Evolutionary conservation across 2,329 filamentous ascomycete genomes (phyloP), one percentile per base, ranked within the genome.

Genomic region (Diplodia scrobiculata): DNA sequence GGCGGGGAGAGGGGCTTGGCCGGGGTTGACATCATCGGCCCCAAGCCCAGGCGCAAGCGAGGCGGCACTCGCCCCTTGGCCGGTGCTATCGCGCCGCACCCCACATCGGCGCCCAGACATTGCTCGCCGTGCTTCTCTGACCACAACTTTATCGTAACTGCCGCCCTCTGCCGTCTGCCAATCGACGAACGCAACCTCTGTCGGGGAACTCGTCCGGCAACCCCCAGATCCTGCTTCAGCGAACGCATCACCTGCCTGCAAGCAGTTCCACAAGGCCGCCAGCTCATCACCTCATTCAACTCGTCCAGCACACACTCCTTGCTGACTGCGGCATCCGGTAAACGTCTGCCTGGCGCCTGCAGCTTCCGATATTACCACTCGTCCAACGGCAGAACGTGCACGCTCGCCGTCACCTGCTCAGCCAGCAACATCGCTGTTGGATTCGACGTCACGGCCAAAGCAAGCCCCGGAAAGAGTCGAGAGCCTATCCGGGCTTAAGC

Each of bases 101-200:
- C 58, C 58, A 62, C 58, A 62, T 25, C 4, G 29, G n/a, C 55
- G 55, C 55, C 55, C 55, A 60, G 55, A 48, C 55, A 19, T 27
- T 19, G 38, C 52, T 32, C 38, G 38, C 54, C 21, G 38, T 60
- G 55, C 58, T 62, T 62, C 45, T 62, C 45, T 62, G 58, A 62
- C 58, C 58, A 62, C 58, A n/a, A 62, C 45, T 62, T 62, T 62
- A 50, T 50, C 58, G 58, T 62, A 62, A 62, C 58, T 50, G 58
- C 58, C 45, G 45, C n/a, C 25, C 14, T 7, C 45, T 19, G 17
- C 55, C 25, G 36, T 62, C 45, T 62, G 58, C 58, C 58, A 45
- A 62, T 62, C 58, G 19, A 9, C 45, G 29, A 62, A 11, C 58
- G 29, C 27, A 27, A 47, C 45, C 32, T 36, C 38, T 25, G 38